These are phyloP conservation scores for Terfezia boudieri DNA, from an alignment of 495 filamentous ascomycete genomes.

Conservation along the genomic window DNA sequence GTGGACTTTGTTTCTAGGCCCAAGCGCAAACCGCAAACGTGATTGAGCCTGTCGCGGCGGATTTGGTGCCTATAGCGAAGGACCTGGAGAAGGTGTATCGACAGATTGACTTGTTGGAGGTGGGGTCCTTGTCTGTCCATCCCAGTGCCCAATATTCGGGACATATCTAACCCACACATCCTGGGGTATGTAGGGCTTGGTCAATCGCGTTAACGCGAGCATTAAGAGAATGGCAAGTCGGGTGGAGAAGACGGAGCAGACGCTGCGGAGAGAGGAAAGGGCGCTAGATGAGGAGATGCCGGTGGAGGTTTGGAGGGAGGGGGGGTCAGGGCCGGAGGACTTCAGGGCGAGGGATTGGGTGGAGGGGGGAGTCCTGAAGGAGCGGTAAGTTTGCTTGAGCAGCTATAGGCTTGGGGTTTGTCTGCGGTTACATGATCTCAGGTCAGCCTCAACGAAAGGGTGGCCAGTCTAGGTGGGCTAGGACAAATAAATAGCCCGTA, in stretches of 20 bases:
- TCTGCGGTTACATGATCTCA: background rate
- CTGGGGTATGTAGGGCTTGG: constrained; percentile 3
- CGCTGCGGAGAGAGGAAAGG: constrained; percentile 14
- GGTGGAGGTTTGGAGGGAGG: constrained; percentile 15
- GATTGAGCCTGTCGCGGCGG: constrained; percentile 15
- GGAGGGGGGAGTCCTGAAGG: constrained; percentile 12
- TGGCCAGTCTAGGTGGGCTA: background rate
- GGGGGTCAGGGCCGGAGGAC: constrained; percentile 1
- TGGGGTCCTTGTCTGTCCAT: background rate
- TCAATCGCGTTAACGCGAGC: constrained; percentile 12
- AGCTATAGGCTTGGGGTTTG: background rate
- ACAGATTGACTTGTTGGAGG: constrained; percentile 18
- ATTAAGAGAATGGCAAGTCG: constrained; percentile 16
- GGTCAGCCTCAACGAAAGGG: too few relatives aligned
- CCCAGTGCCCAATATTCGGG: background rate
- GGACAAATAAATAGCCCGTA: background rate
- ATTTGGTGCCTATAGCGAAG: constrained; percentile 14
- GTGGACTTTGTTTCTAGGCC: background rate
- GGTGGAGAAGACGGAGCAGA: constrained; percentile 15
- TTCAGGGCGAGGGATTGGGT: constrained; percentile 15
- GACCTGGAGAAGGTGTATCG: constrained; percentile 16
- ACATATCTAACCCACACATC: background rate
- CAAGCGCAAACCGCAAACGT: constrained; percentile 17
- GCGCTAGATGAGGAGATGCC: constrained; percentile 13
- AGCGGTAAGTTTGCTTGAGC: background rate